Evolutionary conservation across 2,329 filamentous ascomycete species (phyloP).

Genomic region (Penicillium sp.): DNA sequence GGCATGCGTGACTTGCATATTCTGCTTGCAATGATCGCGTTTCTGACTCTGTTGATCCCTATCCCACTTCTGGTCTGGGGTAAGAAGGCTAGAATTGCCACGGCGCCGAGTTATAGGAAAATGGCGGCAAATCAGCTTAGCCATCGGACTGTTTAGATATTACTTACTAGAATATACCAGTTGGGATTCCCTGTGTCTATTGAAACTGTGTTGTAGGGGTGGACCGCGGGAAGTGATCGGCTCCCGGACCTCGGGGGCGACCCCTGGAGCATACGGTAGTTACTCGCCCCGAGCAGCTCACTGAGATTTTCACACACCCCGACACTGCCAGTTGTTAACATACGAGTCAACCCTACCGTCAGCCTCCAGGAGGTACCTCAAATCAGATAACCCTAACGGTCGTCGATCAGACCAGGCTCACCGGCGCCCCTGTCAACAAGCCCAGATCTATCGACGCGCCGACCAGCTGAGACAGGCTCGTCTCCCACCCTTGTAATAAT

Average conservation of each 20-base stretch:
- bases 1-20: conserved; percentile 22
- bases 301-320: too few species aligned
- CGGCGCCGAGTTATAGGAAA: conserved; percentile 14
- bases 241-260: too few species aligned
- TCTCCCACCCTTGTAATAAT: not conserved
- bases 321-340: too few species aligned
- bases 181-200: not conserved
- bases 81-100: conserved; percentile 18
- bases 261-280: too few species aligned
- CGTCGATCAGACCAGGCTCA: too few species aligned
- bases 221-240: too few species aligned
- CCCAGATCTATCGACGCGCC: not conserved
- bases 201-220: not conserved
- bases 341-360: too few species aligned
- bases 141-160: conserved; percentile 12
- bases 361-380: too few species aligned
- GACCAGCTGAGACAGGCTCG: not conserved
- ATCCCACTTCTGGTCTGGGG: conserved; percentile 25
- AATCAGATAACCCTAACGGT: too few species aligned
- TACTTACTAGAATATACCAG: not conserved
- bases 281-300: too few species aligned
- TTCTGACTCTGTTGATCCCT: conserved; percentile 14
- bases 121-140: conserved; percentile 17
- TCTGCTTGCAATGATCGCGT: conserved; percentile 13
- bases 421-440: too few species aligned